Evolutionary conservation across 2,329 filamentous ascomycete species (phyloP).

Genomic region (Coleophoma crateriformis): DNA sequence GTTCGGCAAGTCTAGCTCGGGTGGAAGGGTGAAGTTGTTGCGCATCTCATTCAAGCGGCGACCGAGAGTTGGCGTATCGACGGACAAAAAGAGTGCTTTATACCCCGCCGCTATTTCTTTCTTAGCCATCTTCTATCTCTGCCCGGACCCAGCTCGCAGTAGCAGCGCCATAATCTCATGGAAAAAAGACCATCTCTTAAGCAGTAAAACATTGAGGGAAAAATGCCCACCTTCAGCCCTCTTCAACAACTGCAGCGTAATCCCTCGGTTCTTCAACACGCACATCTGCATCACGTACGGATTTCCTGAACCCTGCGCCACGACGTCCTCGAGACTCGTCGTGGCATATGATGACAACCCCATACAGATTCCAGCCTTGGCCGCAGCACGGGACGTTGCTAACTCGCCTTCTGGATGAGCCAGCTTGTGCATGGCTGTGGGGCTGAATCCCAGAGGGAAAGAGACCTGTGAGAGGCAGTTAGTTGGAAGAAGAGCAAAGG

Average conservation of each 20-base stretch:
- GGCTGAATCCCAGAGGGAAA: constrained; percentile 37
- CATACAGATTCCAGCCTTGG: constrained; percentile 34
- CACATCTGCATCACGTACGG: constrained; percentile 51
- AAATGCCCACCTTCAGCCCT: constrained; percentile 33
- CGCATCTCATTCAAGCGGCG: constrained; percentile 46
- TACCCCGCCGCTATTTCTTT: constrained; percentile 35
- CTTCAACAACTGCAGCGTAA: constrained; percentile 34
- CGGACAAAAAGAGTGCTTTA: constrained; percentile 47
- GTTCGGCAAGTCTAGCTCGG: constrained; percentile 37
- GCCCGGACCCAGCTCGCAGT: neutral
- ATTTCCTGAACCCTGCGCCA: constrained; percentile 28
- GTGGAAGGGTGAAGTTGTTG: constrained; percentile 43
- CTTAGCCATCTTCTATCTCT: neutral
- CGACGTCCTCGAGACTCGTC: constrained; percentile 39
- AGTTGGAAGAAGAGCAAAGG: neutral
- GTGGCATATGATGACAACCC: constrained; percentile 39
- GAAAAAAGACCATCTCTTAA: neutral
- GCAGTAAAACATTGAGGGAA: neutral
- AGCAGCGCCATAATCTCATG: neutral
- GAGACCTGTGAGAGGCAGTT: constrained; percentile 7
- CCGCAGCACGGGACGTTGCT: constrained; percentile 43
- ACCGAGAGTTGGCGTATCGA: constrained; percentile 48
- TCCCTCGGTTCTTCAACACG: constrained; percentile 40
- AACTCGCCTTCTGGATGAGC: constrained; percentile 46
- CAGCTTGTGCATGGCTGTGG: constrained; percentile 43